Conservation (phyloP, 257 asterid genomes). For the Rhazya stricta region DNA sequence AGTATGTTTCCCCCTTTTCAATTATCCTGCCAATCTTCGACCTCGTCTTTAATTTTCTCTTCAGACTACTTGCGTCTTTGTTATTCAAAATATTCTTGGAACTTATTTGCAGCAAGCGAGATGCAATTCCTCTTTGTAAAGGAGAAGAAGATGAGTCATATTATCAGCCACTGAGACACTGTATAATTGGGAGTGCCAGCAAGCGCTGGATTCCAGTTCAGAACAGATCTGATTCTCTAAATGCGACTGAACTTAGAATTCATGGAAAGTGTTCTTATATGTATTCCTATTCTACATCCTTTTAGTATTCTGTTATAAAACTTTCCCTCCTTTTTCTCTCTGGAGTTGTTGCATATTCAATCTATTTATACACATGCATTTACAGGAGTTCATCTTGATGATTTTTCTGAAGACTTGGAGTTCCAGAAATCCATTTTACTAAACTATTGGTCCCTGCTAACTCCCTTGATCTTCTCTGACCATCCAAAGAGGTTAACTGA, state of each 20-base stretch:
- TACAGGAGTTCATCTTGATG: constrained; percentile 71
- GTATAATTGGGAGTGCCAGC: constrained; percentile 67
- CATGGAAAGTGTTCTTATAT: constrained; percentile 48
- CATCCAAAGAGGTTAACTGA: constrained; percentile 98
- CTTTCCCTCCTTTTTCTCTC: not conserved
- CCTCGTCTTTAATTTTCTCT: not conserved
- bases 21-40: not conserved
- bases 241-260: constrained; percentile 50
- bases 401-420: constrained; percentile 60
- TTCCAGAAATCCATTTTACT: constrained; percentile 71
- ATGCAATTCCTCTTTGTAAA: constrained; percentile 56
- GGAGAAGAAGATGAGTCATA: constrained; percentile 71
- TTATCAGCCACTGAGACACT: constrained; percentile 62
- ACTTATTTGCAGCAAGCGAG: constrained; percentile 38
- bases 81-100: not conserved
- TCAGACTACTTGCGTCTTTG: not conserved
- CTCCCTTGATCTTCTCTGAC: constrained; percentile 94
- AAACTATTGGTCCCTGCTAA: constrained; percentile 92
- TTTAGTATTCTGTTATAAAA: not conserved
- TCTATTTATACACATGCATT: not conserved
- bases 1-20: not conserved
- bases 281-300: not conserved
- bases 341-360: constrained; percentile 11
- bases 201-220: constrained; percentile 76
- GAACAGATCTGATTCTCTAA: constrained; percentile 47